phyloP scores from a whole-genome alignment of 2,329 filamentous ascomycete genomes.

The Hyphodiscus sp. region DNA sequence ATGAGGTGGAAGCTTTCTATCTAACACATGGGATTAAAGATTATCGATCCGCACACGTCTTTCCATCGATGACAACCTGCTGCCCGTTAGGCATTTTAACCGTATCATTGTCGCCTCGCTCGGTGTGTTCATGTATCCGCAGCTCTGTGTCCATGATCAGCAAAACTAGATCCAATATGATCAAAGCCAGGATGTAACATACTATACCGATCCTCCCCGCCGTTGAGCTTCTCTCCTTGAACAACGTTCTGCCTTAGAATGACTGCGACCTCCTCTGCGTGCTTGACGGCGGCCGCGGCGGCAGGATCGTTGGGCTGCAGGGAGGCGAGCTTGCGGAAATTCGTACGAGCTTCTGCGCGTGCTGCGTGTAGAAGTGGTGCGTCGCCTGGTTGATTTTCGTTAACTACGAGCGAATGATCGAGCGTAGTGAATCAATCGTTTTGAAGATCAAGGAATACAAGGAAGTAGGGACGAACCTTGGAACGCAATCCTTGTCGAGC shows the following conservation, averaged over 20 bases:
- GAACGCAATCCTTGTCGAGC: slow-evolving; percentile 78
- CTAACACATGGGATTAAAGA: no score
- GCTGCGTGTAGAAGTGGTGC: slow-evolving; percentile 61
- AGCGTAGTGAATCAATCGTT: neutral
- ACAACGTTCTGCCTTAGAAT: slow-evolving; percentile 82
- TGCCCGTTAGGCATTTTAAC: slow-evolving; percentile 54
- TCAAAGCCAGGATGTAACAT: slow-evolving; percentile 29
- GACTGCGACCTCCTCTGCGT: slow-evolving; percentile 76
- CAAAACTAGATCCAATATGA: neutral
- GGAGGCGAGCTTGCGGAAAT: slow-evolving; percentile 63
- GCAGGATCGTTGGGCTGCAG: slow-evolving; percentile 53
- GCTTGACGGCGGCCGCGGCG: slow-evolving; percentile 58
- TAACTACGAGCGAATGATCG: neutral
- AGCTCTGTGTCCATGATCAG: slow-evolving; percentile 51
- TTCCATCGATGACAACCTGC: slow-evolving; percentile 30
- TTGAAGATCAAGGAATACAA: neutral
- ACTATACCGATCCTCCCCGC: slow-evolving; percentile 53
- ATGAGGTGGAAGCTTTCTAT: no score
- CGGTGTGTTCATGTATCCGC: slow-evolving; percentile 83
- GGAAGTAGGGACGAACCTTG: slow-evolving; percentile 48
- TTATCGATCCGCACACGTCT: slow-evolving; percentile 22
- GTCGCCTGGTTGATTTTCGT: slow-evolving; percentile 54
- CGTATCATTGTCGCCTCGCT: slow-evolving; percentile 88
- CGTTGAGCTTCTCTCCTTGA: slow-evolving; percentile 57
- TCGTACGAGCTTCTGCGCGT: slow-evolving; percentile 61